Percentiles rank a stretch among this genome's conserved stretches.
Conservation (phyloP, 768 basidiomycete genomes). For the Agrocybe pediades region DNA sequence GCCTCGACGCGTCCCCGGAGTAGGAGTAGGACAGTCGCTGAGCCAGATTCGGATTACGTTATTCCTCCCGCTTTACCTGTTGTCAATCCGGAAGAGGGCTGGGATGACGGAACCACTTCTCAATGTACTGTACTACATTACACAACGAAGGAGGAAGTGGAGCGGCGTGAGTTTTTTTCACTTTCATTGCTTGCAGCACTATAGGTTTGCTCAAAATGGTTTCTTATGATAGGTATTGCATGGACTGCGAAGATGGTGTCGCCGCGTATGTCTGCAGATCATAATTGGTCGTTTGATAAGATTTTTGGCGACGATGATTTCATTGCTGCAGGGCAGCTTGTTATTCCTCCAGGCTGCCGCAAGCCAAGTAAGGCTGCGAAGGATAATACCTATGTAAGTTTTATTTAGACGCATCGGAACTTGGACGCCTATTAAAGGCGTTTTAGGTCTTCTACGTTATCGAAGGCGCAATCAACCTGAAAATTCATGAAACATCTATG, state of each 20-base stretch:
- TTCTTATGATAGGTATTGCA: constrained; percentile 64
- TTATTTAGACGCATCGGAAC: not conserved
- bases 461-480: constrained; percentile 86
- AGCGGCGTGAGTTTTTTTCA: constrained; percentile 61
- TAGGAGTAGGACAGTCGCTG: constrained; percentile 55
- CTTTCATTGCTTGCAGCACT: constrained; percentile 3
- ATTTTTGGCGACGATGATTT: constrained; percentile 91
- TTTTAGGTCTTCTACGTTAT: constrained; percentile 64
- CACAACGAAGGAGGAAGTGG: constrained; percentile 56
- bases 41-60: constrained; percentile 28
- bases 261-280: constrained; percentile 59
- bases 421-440: not conserved
- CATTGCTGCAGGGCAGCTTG: constrained; percentile 86
- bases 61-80: constrained; percentile 24
- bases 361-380: constrained; percentile 90
- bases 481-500: constrained; percentile 78
- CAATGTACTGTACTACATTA: constrained; percentile 72
- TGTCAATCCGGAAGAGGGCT: constrained; percentile 68
- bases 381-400: constrained; percentile 72
- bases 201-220: not conserved
- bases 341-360: constrained; percentile 74
- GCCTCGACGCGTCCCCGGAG: constrained; percentile 46
- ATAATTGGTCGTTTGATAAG: constrained; percentile 85
- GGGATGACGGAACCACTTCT: constrained; percentile 79
- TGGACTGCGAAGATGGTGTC: constrained; percentile 72